Evolutionary conservation across 2,329 filamentous ascomycete species (phyloP).

Genomic region (Trichoderma sp.): DNA sequence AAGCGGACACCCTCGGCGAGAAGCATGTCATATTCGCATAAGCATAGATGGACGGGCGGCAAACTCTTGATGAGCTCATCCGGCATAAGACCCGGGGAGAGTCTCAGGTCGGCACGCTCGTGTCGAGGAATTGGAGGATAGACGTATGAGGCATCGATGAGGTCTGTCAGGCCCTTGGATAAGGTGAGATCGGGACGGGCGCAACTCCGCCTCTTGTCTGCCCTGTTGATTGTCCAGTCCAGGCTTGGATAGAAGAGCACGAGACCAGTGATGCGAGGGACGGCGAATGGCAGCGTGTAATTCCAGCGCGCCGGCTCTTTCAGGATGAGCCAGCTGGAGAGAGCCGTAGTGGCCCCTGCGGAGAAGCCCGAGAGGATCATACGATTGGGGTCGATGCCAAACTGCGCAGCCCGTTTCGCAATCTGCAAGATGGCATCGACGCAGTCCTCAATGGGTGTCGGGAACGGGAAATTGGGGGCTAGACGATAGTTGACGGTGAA

Average conservation of each 20-base stretch:
- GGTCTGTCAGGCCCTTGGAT: slow-evolving; percentile 54
- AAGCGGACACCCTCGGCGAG: slow-evolving; percentile 59
- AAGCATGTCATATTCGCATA: slow-evolving; percentile 66
- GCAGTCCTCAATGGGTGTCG: slow-evolving; percentile 62
- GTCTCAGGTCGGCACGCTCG: slow-evolving; percentile 49
- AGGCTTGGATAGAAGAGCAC: slow-evolving; percentile 61
- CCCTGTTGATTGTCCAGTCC: slow-evolving; percentile 57
- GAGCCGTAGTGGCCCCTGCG: slow-evolving; percentile 55
- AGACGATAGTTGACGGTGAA: slow-evolving; percentile 67
- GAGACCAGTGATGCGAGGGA: slow-evolving; percentile 49
- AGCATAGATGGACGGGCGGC: slow-evolving; percentile 53
- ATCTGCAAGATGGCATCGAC: slow-evolving; percentile 63
- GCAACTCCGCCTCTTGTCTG: slow-evolving; percentile 53
- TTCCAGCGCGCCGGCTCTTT: slow-evolving; percentile 41
- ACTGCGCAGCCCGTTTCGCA: slow-evolving; percentile 51
- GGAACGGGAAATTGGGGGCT: slow-evolving; percentile 62
- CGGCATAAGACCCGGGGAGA: slow-evolving; percentile 57
- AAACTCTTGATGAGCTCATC: slow-evolving; percentile 52
- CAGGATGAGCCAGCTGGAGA: slow-evolving; percentile 47
- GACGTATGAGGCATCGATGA: slow-evolving; percentile 62
- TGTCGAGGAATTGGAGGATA: slow-evolving; percentile 47
- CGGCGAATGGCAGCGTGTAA: slow-evolving; percentile 38
- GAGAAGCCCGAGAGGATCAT: slow-evolving; percentile 63
- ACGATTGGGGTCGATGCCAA: slow-evolving; percentile 53
- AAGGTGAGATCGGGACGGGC: slow-evolving; percentile 56